These are phyloP conservation scores for Letharia lupina DNA, from an alignment of 495 filamentous ascomycete genomes.

Conservation along the genomic window DNA sequence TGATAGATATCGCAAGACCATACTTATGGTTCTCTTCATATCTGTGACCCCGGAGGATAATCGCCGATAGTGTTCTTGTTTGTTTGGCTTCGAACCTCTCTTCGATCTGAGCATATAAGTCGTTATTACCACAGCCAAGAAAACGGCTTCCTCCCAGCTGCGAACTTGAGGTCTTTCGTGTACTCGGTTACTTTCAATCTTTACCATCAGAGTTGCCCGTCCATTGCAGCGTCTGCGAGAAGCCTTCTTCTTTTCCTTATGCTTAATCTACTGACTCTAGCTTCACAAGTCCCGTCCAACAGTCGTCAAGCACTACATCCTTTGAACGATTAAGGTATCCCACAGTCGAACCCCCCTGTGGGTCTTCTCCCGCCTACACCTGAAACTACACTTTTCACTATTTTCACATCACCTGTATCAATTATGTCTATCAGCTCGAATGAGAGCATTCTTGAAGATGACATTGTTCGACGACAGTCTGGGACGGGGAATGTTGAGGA, in stretches of 20 bases:
- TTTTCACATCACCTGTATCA: background rate
- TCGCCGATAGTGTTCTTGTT: background rate
- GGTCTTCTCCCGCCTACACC: background rate
- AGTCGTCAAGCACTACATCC: background rate
- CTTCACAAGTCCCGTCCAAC: background rate
- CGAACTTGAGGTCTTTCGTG: background rate
- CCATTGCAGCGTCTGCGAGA: background rate
- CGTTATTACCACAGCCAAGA: background rate
- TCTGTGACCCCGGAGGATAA: no score
- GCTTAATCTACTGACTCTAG: background rate
- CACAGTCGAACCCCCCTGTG: background rate
- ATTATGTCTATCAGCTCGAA: background rate
- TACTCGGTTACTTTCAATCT: background rate
- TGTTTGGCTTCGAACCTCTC: background rate
- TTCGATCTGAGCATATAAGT: background rate
- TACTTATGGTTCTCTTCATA: background rate
- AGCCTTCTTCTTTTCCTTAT: background rate
- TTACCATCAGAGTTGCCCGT: background rate
- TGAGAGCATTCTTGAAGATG: background rate
- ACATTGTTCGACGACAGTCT: background rate
- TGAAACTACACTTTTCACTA: background rate
- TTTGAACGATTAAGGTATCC: background rate
- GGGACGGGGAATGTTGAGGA: background rate
- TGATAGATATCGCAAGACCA: background rate
- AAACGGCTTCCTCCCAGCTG: background rate